These are phyloP conservation scores for Cardiospermum halicacabum DNA, from an alignment of 345 rosid genomes.

Conservation along the genomic window DNA sequence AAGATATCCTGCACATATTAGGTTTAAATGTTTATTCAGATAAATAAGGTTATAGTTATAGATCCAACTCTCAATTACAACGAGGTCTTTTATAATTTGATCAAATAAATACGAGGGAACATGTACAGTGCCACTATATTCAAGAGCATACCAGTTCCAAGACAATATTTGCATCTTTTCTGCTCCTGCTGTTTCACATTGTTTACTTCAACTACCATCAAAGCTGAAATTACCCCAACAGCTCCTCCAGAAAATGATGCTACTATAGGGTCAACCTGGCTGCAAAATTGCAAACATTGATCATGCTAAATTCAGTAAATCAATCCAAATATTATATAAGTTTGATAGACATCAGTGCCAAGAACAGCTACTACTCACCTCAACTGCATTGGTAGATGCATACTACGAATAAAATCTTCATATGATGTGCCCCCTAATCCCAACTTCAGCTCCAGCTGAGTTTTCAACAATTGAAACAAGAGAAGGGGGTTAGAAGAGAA, in stretches of 20 bases:
- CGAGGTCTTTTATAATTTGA: no score
- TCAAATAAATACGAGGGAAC: no score
- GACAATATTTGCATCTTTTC: slow-evolving; percentile 97
- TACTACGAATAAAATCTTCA: slow-evolving; percentile 67
- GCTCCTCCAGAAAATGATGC: slow-evolving; percentile 99
- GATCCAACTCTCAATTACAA: no score
- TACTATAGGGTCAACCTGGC: slow-evolving; percentile 94
- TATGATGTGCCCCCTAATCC: slow-evolving; percentile 95
- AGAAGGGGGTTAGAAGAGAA: slow-evolving; percentile 3
- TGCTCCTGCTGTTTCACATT: slow-evolving; percentile 91
- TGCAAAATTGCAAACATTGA: slow-evolving; percentile 29
- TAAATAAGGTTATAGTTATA: neutral
- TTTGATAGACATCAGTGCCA: neutral
- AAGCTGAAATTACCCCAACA: slow-evolving; percentile 91
- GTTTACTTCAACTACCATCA: slow-evolving; percentile 97
- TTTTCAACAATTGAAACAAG: slow-evolving; percentile 2
- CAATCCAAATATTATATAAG: neutral
- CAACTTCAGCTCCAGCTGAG: slow-evolving; percentile 86
- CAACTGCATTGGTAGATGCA: slow-evolving; percentile 87
- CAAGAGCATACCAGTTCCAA: slow-evolving; percentile 72
- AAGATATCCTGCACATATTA: slow-evolving; percentile 68
- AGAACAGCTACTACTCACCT: slow-evolving; percentile 38
- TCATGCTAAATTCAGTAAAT: slow-evolving; percentile 1
- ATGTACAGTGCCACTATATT: neutral
- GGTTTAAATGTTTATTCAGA: neutral